These are phyloP conservation scores for Phytophthora pluvialis DNA, from an alignment of 352 stramenopile species.

Conservation along the genomic window DNA sequence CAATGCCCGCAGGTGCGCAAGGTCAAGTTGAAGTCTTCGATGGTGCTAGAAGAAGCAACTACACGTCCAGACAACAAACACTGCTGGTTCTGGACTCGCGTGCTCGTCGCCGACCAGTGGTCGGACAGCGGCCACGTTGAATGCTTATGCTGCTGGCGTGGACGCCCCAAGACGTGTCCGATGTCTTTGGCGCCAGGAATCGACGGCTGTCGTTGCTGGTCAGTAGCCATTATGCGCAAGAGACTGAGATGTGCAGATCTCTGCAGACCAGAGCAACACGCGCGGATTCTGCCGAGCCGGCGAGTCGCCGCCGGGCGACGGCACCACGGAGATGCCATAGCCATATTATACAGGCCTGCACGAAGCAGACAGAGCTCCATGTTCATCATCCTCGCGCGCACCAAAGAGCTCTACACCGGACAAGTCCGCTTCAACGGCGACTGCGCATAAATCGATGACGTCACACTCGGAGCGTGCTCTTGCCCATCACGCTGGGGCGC, in stretches of 20 bases:
- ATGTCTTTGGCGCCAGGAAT: constrained; percentile 5
- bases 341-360: no score
- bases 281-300: constrained; percentile 23
- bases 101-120: background rate
- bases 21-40: constrained; percentile 6
- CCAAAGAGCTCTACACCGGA: background rate
- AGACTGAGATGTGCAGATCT: constrained; percentile 22
- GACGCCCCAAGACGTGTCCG: background rate
- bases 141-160: constrained; percentile 3
- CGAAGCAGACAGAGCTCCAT: background rate
- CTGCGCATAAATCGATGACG: background rate
- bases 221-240: constrained; percentile 19
- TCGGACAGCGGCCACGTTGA: constrained; percentile 25
- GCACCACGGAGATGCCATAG: background rate
- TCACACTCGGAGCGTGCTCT: constrained; percentile 25
- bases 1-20: background rate
- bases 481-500: constrained; percentile 4
- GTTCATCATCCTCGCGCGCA: background rate
- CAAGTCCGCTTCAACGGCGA: background rate
- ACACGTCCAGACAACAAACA: background rate
- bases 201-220: constrained; percentile 18
- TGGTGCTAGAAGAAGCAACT: background rate
- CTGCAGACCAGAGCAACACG: constrained; percentile 23
- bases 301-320: background rate
- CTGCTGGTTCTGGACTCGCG: no score